Base-by-base conservation (phyloP, 2,329 filamentous ascomycete species). In the Diaporthe eres region DNA sequence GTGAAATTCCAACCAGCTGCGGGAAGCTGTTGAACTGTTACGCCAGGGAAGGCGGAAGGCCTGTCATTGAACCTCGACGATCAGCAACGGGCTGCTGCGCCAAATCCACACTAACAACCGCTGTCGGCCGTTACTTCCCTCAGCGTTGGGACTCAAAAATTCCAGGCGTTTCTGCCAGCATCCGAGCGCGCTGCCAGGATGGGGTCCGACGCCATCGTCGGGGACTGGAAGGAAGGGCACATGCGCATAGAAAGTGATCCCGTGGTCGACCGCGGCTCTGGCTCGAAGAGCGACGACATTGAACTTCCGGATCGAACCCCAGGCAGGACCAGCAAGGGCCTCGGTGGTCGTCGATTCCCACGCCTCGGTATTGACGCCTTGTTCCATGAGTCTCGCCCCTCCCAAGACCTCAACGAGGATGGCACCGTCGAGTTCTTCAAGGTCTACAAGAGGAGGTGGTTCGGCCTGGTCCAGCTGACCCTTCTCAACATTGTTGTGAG, bases 401-500 rank as follows among this genome's bases (percentile, higher is more conserved):
- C 49, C 22, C 44, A 47, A 25, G 68, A 70, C 4, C 25, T 63
- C 7, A 57, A 55, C 42, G 74, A 65, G 47, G 76, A 74, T 58
- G 76, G 72, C 25, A 71, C 68, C 7, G 58, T 58, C 37, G 74
- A 70, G 42, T 74, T 78, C 67, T 85, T 82, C 78, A 83, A 79
- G 74, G 82, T 84, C 58, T 98, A 98, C 83, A 96, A 94, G 85
- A 90, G 95, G 81, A 90, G 97, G 60, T 99, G 95, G 92, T 94
- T 98, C 83, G 97, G 97, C 0, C 87, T 99, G 71, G 85, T 90
- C 31, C 94, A 98, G 84, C 85, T 98, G 81, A 93, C 95, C 9
- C 85, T 98, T 80, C 87, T 98, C 85, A 99, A 98, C 83, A 93
- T 98, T 74, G 91, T 98, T 77, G 93, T 98, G 57, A 97, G 94